A percentile compares a stretch with the other conserved stretches of the same genome.
These are phyloP conservation scores for Radiomyces spectabilis DNA, from an alignment of 192 early-diverging fungal species.

Conservation along the genomic window DNA sequence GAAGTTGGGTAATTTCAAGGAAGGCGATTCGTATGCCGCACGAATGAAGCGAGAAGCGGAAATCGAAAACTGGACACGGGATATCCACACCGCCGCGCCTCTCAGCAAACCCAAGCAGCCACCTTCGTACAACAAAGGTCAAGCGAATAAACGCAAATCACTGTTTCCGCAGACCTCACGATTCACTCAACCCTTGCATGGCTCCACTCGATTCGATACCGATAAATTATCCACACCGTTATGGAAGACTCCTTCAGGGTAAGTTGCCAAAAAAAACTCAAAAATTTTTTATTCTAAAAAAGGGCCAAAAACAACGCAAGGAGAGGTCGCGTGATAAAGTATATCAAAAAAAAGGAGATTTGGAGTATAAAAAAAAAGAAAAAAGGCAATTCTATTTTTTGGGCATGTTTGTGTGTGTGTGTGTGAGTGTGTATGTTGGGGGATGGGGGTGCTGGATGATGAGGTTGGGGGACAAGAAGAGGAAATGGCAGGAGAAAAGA, in stretches of 20 bases:
- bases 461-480: constrained; percentile 34
- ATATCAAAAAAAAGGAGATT: not conserved
- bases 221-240: not conserved
- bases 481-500: too few species aligned
- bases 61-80: constrained; percentile 72
- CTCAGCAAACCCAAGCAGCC: not conserved
- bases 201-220: constrained; percentile 10
- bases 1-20: constrained; percentile 68
- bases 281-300: too few species aligned
- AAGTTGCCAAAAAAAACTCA: too few species aligned
- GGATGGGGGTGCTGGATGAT: constrained; percentile 52
- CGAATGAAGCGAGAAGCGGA: constrained; percentile 59
- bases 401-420: too few species aligned
- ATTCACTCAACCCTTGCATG: constrained; percentile 26
- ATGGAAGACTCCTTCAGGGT: constrained; percentile 1
- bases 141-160: constrained; percentile 15
- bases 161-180: constrained; percentile 25
- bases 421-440: constrained; percentile 26
- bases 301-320: too few species aligned
- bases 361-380: not conserved
- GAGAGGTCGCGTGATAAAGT: too few species aligned
- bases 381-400: constrained; percentile 1
- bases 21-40: constrained; percentile 53
- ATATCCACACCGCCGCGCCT: constrained; percentile 48
- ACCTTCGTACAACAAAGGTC: not conserved